Evolutionary conservation across 2,329 filamentous ascomycete genomes (phyloP), one percentile per base, ranked within the genome.

Genomic region (Hansfordia pulvinata): DNA sequence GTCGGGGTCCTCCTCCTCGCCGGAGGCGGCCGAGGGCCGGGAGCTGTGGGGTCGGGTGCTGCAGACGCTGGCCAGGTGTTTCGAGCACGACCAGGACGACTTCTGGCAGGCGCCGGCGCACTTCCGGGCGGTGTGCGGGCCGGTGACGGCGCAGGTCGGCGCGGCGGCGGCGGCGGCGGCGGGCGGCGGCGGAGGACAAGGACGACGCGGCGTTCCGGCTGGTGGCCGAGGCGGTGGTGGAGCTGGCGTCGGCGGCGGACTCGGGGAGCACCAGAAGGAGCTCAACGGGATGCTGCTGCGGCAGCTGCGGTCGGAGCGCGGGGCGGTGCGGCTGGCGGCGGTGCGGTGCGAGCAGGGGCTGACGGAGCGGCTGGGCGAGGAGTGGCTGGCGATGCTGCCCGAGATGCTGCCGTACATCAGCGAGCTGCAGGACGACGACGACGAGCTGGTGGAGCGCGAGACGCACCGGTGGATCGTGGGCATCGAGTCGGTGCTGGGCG

Each of bases 351-450:
- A 96, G 57, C 78, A 85, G 46, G 69, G 67, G 10, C 60, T 96
- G 35, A 92, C 85, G 9, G 73, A 80, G 39, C 64, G 71, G 25
- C 56, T 96, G 15, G 86, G 86, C 32, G 86, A 96, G 50, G 90
- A 98, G 47, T 98, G 90, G 90, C 56, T 98, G 32, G 70, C 76
- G 2, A 69, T 92, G 59, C 52, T 96, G 46, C 84, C 88, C 0
- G 90, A 98, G 65, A 96, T 94, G 79, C 57, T 98, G 49, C 88
- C 92, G 12, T 83, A 88, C 37, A 93, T 99, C 41, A 92, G 83
- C 44, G 90, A 98, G 58, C 53, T 93, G 44, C 79, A 93, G 56
- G 90, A 98, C 47, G 90, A 98, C 49, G 90, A 96, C 39, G 86
- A 96, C 46, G 90, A 96, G 56, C 65, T 68, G 16, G 88, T 98